These are phyloP conservation scores for Naganishia kalamii DNA, from an alignment of 768 basidiomycete genomes.

Conservation along the genomic window DNA sequence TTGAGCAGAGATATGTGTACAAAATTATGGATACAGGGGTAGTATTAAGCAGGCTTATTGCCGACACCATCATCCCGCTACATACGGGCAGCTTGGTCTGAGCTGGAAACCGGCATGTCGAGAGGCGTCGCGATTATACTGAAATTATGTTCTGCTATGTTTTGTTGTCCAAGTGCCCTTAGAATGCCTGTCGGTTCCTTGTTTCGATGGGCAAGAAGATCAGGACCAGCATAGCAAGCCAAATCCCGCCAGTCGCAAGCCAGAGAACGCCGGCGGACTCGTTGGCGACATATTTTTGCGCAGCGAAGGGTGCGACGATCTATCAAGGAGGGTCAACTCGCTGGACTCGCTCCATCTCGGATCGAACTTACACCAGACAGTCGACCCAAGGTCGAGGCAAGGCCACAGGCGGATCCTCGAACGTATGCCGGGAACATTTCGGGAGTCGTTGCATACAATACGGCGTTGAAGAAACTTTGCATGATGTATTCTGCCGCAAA, in stretches of 20 bases:
- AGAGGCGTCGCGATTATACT: no score
- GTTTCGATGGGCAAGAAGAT: conserved; percentile 43
- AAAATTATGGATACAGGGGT: no score
- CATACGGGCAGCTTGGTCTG: no score
- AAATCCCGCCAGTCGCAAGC: conserved; percentile 41
- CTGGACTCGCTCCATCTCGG: not conserved
- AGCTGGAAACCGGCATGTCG: no score
- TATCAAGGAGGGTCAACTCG: not conserved
- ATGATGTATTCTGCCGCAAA: conserved; percentile 34
- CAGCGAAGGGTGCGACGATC: conserved; percentile 45
- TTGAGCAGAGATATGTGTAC: no score
- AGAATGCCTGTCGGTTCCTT: conserved; percentile 44
- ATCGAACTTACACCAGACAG: conserved; percentile 24
- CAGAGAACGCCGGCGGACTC: conserved; percentile 37
- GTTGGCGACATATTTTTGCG: conserved; percentile 27
- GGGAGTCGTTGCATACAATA: conserved; percentile 45
- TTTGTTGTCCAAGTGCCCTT: not conserved
- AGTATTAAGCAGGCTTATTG: no score
- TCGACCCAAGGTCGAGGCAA: conserved; percentile 41
- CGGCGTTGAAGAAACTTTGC: conserved; percentile 46
- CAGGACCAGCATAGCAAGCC: conserved; percentile 34
- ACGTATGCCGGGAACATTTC: conserved; percentile 43
- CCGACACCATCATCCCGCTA: no score
- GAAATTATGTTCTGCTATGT: no score
- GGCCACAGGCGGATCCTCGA: conserved; percentile 39